Conservation (phyloP, 2,329 filamentous ascomycete species). For the Fusarium lateritium region DNA sequence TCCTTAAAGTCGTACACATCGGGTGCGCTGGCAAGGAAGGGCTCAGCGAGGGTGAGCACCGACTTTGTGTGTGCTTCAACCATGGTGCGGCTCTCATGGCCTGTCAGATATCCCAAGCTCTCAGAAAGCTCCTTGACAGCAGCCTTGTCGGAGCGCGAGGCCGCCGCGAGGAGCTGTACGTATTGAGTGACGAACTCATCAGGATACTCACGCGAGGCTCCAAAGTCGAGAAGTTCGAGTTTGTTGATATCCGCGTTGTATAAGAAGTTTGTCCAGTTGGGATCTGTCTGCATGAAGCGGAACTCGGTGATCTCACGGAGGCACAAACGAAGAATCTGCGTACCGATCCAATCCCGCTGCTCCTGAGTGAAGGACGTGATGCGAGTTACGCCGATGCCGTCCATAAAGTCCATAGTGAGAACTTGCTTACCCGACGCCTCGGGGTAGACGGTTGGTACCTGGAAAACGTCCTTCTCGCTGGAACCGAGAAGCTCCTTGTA, state of each 20-base stretch:
- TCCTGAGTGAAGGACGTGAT: constrained; percentile 81
- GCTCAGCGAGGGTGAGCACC: constrained; percentile 91
- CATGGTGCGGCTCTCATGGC: constrained; percentile 88
- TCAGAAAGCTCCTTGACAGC: constrained; percentile 78
- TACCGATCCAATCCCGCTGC: constrained; percentile 96
- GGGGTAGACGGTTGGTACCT: constrained; percentile 82
- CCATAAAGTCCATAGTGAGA: constrained; percentile 93
- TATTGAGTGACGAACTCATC: constrained; percentile 85
- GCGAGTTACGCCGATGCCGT: constrained; percentile 88
- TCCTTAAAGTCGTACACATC: constrained; percentile 92
- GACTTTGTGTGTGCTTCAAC: constrained; percentile 90
- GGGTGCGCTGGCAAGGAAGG: constrained; percentile 82
- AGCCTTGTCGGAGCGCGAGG: constrained; percentile 77
- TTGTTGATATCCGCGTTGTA: constrained; percentile 81
- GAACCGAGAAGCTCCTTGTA: constrained; percentile 80
- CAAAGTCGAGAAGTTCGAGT: constrained; percentile 95
- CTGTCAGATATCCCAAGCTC: constrained; percentile 90
- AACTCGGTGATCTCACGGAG: constrained; percentile 95
- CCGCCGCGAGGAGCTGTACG: constrained; percentile 83
- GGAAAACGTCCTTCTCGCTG: constrained; percentile 77
- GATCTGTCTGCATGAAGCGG: constrained; percentile 98
- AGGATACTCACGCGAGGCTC: constrained; percentile 89
- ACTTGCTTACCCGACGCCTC: constrained; percentile 90
- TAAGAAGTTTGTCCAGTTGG: constrained; percentile 99
- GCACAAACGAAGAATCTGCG: constrained; percentile 91